These are phyloP conservation scores for Candida andamanensis DNA, from an alignment of 805 yeast genomes.

Conservation along the genomic window DNA sequence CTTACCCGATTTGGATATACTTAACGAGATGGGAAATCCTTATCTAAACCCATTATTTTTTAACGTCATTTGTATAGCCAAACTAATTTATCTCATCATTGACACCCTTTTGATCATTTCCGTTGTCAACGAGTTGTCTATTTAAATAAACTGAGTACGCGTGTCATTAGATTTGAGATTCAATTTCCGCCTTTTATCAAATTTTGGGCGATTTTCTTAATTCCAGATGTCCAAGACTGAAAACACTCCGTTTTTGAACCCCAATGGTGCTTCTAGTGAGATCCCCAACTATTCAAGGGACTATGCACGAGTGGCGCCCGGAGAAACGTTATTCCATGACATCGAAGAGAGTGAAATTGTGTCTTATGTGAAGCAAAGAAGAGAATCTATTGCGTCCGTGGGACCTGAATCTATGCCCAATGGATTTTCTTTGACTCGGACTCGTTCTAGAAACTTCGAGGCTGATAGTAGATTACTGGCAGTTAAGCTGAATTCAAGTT, in stretches of 20 bases:
- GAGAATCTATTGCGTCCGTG: slow-evolving; percentile 33
- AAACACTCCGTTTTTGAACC: slow-evolving; percentile 13
- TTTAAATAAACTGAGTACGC: no score
- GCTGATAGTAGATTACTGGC: slow-evolving; percentile 11
- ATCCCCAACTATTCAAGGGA: slow-evolving; percentile 6
- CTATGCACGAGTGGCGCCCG: slow-evolving; percentile 5
- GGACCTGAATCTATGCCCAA: slow-evolving; percentile 19
- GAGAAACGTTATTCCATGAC: slow-evolving; percentile 6
- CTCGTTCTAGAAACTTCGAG: slow-evolving; percentile 4
- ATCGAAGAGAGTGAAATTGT: slow-evolving; percentile 33
- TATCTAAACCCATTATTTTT: no score
- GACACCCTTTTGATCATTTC: no score
- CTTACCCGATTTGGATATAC: no score
- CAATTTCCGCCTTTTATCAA: no score
- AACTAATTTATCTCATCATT: no score
- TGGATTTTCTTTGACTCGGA: not conserved
- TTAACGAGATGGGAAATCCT: no score
- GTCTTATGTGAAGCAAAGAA: slow-evolving; percentile 33
- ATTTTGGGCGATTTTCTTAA: not conserved
- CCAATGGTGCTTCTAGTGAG: not conserved
- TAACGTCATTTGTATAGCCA: no score
- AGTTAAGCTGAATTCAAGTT: slow-evolving; percentile 15
- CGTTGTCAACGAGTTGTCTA: no score
- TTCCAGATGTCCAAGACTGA: slow-evolving; percentile 9
- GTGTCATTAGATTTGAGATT: no score